phyloP scores from a whole-genome alignment of 768 basidiomycete species.

The Russula sp. region DNA sequence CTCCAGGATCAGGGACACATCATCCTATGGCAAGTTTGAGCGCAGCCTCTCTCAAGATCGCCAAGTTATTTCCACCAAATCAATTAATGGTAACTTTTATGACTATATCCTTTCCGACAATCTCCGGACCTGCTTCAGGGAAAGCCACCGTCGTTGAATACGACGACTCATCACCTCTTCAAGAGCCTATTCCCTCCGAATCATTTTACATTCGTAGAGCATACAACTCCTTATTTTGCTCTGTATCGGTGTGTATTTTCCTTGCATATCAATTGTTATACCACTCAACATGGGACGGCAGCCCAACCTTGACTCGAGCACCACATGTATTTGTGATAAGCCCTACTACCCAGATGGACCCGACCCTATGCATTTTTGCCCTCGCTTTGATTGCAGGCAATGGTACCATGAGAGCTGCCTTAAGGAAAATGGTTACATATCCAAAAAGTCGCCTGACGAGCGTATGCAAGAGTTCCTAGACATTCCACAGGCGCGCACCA shows the following conservation, averaged over 20 bases:
- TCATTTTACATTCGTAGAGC: constrained; percentile 19
- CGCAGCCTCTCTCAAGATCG: constrained; percentile 16
- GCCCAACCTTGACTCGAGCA: background rate
- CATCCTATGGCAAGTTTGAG: constrained; percentile 23
- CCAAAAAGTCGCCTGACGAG: background rate
- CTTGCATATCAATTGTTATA: background rate
- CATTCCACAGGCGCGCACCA: background rate
- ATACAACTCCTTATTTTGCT: constrained; percentile 5
- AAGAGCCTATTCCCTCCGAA: constrained; percentile 9
- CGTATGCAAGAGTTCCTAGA: background rate
- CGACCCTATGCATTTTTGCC: constrained; percentile 16
- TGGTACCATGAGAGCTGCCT: constrained; percentile 24
- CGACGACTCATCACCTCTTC: constrained; percentile 6
- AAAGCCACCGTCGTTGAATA: constrained; percentile 10
- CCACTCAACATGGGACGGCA: background rate
- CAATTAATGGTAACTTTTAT: constrained; percentile 19
- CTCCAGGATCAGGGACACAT: background rate
- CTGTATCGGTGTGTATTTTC: constrained; percentile 2
- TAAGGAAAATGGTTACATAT: background rate
- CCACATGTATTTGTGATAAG: constrained; percentile 7
- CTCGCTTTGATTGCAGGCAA: background rate
- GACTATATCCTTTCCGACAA: no score
- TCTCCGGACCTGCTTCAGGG: constrained; percentile 4
- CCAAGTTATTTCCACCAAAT: constrained; percentile 9
- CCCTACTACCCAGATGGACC: constrained; percentile 10